These are phyloP conservation scores for Mastigamoeba balamuthi DNA, from an alignment of 78 protist species.

Conservation along the genomic window DNA sequence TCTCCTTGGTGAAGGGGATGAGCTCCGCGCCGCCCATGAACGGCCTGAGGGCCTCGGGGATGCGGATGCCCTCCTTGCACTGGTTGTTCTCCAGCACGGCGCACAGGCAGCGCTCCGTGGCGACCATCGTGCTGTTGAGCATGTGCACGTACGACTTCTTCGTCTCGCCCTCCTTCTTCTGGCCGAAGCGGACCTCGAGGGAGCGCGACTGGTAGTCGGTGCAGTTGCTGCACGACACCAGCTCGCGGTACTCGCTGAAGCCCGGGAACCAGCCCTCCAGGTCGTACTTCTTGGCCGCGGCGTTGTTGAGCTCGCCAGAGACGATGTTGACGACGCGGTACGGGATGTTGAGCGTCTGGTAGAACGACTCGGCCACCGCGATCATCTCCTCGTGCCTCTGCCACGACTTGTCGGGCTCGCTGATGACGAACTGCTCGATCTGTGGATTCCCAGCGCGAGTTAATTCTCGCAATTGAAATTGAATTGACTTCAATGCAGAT, in stretches of 20 bases:
- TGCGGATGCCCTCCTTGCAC: slow-evolving; percentile 75
- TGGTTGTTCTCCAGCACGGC: slow-evolving; percentile 97
- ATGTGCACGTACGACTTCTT: slow-evolving; percentile 91
- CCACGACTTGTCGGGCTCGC: slow-evolving; percentile 91
- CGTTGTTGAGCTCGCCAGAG: slow-evolving; percentile 94
- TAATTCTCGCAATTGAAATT: too few relatives aligned
- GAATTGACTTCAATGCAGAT: too few relatives aligned
- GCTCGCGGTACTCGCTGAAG: slow-evolving; percentile 86
- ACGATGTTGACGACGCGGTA: slow-evolving; percentile 95
- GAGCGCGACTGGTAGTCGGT: slow-evolving; percentile 96
- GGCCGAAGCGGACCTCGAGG: slow-evolving; percentile 31
- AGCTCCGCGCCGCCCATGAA: slow-evolving; percentile 55
- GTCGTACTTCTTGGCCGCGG: slow-evolving; percentile 99
- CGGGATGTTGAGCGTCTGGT: slow-evolving; percentile 86
- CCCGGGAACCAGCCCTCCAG: slow-evolving; percentile 99
- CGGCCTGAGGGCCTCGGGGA: slow-evolving; percentile 78
- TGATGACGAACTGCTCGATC: slow-evolving; percentile 95
- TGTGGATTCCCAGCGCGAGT: too few relatives aligned
- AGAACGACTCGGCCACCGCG: slow-evolving; percentile 79
- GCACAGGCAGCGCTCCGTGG: slow-evolving; percentile 95
- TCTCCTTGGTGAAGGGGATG: slow-evolving; percentile 44
- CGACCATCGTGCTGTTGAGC: slow-evolving; percentile 97
- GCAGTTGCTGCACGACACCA: slow-evolving; percentile 99
- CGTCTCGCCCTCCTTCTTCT: slow-evolving; percentile 16
- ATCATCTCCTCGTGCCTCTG: slow-evolving; percentile 88